A percentile compares a stretch with the other conserved stretches of the same genome.
Evolutionary conservation across 345 rosid species (phyloP).

Genomic region (Boechera retrofracta): DNA sequence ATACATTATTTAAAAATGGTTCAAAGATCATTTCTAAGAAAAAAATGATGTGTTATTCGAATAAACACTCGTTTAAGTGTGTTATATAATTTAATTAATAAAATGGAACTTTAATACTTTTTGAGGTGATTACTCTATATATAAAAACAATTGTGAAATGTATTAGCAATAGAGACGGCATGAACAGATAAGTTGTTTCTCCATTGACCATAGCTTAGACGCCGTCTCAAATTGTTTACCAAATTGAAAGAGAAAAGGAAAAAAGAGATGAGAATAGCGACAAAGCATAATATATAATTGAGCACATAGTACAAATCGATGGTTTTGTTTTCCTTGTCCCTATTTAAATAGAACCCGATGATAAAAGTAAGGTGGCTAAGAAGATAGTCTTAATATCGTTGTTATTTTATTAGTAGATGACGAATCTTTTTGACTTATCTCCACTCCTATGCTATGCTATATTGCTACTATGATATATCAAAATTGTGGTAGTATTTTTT

Average conservation of each 20-base stretch:
- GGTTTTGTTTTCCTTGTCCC: conserved; percentile 22
- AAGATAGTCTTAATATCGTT: not conserved
- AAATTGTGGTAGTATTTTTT: not conserved
- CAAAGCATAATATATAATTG: conserved; percentile 32
- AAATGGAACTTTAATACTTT: too few species aligned
- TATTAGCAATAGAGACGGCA: not conserved
- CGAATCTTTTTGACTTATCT: conserved; percentile 23
- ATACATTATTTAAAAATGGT: too few species aligned
- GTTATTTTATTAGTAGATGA: not conserved
- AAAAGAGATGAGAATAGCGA: not conserved
- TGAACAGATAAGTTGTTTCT: not conserved
- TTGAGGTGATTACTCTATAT: too few species aligned
- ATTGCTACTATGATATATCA: not conserved
- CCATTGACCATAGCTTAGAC: conserved; percentile 7
- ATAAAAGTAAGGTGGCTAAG: conserved; percentile 15
- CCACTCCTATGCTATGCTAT: not conserved
- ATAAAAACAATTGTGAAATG: too few species aligned
- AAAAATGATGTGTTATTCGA: too few species aligned
- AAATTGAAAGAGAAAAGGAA: not conserved
- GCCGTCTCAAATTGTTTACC: conserved; percentile 6
- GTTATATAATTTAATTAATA: too few species aligned
- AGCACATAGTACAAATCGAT: conserved; percentile 9
- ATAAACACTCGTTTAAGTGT: too few species aligned
- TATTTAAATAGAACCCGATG: conserved; percentile 8
- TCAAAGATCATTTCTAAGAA: too few species aligned